A percentile compares a stretch with the other conserved stretches of the same genome.
These are phyloP conservation scores for Citrus glauca DNA, from an alignment of 345 rosid species.

Conservation along the genomic window DNA sequence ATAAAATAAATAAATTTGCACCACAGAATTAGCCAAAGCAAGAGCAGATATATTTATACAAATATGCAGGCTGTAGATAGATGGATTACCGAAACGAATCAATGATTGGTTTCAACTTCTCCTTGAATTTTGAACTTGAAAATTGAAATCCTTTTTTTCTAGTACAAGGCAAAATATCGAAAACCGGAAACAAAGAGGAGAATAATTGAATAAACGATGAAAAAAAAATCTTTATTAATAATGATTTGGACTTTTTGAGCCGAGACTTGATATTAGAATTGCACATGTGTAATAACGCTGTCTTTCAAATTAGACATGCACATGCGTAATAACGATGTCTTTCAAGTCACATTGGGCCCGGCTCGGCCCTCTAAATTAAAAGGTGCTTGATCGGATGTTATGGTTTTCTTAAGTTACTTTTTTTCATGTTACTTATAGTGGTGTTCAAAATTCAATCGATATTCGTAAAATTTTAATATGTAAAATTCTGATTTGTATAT, in stretches of 20 bases:
- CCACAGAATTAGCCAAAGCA: background rate
- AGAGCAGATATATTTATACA: background rate
- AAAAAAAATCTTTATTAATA: background rate
- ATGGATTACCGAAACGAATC: slow-evolving; percentile 1
- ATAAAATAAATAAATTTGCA: background rate
- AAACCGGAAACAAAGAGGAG: background rate
- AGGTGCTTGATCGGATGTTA: too few species aligned
- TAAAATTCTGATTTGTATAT: accelerated
- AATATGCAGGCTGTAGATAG: background rate
- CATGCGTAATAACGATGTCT: background rate
- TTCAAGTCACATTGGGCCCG: too few species aligned
- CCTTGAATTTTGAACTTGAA: background rate
- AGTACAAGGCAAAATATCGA: background rate
- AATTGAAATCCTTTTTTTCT: background rate
- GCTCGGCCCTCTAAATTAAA: background rate
- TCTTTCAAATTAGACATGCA: background rate
- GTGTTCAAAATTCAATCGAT: accelerated
- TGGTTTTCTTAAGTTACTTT: too few species aligned
- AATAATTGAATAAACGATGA: background rate
- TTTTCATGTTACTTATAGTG: too few species aligned
- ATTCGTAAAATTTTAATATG: too few species aligned
- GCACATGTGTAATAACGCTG: background rate
- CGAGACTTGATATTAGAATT: background rate
- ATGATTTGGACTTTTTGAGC: background rate
- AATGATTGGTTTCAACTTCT: background rate